Base-by-base conservation (phyloP, 78 protist genomes). In the Capsaspora owczarzaki region DNA sequence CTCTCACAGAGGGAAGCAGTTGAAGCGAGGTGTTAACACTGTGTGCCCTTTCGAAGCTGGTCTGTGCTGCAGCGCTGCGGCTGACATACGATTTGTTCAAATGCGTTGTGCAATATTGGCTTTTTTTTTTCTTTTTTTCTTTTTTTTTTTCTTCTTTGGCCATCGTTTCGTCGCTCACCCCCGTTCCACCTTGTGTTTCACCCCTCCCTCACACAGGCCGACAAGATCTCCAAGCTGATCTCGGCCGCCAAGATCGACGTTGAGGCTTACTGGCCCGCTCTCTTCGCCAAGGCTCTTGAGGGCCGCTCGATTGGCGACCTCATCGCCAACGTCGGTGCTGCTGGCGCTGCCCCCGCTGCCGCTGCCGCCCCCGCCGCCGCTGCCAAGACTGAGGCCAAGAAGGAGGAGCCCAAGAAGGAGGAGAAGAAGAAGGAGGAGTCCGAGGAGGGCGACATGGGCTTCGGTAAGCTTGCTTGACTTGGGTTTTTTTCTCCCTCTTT, bases 271-370 rank as follows among this genome's bases (percentile, higher is more conserved):
- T 85, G 83, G 86, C 85, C 91, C 29, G 25, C 38, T 10, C 84
- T 87, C 27, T 87, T 84, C 63, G 91, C 86, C 79, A 35, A 33
- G 66, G 49, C 78, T 40, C 66, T 66, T 37, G 63, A 33, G 66
- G 46, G 53, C 74, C 37, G 12, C 47, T 12, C 78, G 61, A 1
- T 87, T 29, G 79, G 29, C 8, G 85, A 35, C 41, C 61, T 84
- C 69, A 2, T 87, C 16, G 0, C 74, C 44, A 40, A n/a, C 42
- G 41, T 41, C 20, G 85, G 80, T 78, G 16, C 70, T 46, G 80
- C 68, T n/a, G 49, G 71, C 38, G 83, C 82, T n/a, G 88, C 80
- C 33, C 75, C 75, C 60, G 88, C 88, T 27, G 85, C 74, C n/a
- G 56, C 27, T 29, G 35, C 42, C 33, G 71, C n/a, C 35, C n/a